A percentile compares a stretch with the other conserved stretches of the same genome.
phyloP scores from a whole-genome alignment of 163 green algal genomes.

The Prototheca cutis region DNA sequence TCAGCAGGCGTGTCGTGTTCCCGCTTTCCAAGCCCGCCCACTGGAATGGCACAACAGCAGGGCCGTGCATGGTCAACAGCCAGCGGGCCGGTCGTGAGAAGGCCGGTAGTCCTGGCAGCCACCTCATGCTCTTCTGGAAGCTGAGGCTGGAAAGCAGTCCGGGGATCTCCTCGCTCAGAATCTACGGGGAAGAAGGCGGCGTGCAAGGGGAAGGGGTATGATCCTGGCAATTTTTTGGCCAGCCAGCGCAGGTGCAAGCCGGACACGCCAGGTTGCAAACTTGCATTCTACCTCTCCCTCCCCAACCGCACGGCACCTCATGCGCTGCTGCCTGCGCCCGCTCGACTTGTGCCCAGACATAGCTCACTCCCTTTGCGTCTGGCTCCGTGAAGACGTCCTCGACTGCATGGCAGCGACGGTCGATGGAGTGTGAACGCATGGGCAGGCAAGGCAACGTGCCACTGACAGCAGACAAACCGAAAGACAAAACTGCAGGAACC shows the following conservation, averaged over 20 bases:
- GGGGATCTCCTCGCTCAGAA: too few species aligned
- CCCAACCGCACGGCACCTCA: conserved; percentile 14
- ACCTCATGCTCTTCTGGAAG: conserved; percentile 92
- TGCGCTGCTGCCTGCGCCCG: conserved; percentile 13
- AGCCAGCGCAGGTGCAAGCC: too few species aligned
- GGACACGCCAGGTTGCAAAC: too few species aligned
- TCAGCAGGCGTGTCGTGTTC: conserved; percentile 35
- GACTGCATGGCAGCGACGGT: conserved; percentile 5
- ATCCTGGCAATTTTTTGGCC: too few species aligned
- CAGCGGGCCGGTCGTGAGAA: conserved; percentile 89
- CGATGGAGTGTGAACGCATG: too few species aligned
- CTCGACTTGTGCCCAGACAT: conserved; percentile 64
- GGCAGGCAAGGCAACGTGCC: too few species aligned
- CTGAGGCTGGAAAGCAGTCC: conserved; percentile 60
- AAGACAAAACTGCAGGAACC: too few species aligned
- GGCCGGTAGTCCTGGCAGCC: conserved; percentile 43
- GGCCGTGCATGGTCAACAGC: conserved; percentile 88
- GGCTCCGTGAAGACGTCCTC: conserved; percentile 34
- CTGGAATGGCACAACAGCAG: conserved; percentile 54
- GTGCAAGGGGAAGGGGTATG: too few species aligned
- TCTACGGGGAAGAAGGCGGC: too few species aligned
- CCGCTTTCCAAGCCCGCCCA: conserved; percentile 45
- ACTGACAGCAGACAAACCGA: too few species aligned
- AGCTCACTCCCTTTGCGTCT: conserved; percentile 85
- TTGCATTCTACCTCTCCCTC: too few species aligned